Evolutionary conservation across 768 basidiomycete species (phyloP).

Genomic region (Naganishia vishniacii): DNA sequence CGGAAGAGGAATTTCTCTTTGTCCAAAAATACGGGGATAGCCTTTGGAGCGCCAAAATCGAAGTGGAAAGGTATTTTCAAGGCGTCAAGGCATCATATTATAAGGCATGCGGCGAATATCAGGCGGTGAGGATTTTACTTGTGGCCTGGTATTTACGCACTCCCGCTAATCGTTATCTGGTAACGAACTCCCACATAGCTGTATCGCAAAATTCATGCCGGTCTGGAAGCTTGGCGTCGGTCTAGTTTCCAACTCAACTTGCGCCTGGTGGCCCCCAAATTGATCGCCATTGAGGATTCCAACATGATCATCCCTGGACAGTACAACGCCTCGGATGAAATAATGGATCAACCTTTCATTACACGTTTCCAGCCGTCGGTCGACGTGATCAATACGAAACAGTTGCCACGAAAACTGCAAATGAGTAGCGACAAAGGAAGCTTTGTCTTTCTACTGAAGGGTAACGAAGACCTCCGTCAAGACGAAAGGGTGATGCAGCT

Average conservation of each 20-base stretch:
- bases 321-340: constrained; percentile 4
- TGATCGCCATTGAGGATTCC: constrained; percentile 40
- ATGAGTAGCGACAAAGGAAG: constrained; percentile 35
- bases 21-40: constrained; percentile 36
- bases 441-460: constrained; percentile 46
- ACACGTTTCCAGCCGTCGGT: constrained; percentile 37
- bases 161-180: too few species aligned
- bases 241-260: constrained; percentile 41
- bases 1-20: constrained; percentile 46
- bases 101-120: constrained; percentile 28
- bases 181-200: too few species aligned
- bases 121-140: constrained; percentile 17
- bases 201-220: constrained; percentile 39
- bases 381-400: constrained; percentile 40
- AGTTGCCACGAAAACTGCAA: constrained; percentile 41
- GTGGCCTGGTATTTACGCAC: neutral
- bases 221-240: constrained; percentile 39
- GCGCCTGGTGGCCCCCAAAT: constrained; percentile 37
- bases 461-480: constrained; percentile 37
- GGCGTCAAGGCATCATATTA: constrained; percentile 25
- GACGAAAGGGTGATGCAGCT: constrained; percentile 49
- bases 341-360: constrained; percentile 42
- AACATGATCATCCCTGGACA: constrained; percentile 45
- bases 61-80: constrained; percentile 22
- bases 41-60: constrained; percentile 23